A percentile compares a stretch with the other conserved stretches of the same genome.
Evolutionary conservation across 345 rosid genomes (phyloP).

Genomic region (Conringia planisiliqua): DNA sequence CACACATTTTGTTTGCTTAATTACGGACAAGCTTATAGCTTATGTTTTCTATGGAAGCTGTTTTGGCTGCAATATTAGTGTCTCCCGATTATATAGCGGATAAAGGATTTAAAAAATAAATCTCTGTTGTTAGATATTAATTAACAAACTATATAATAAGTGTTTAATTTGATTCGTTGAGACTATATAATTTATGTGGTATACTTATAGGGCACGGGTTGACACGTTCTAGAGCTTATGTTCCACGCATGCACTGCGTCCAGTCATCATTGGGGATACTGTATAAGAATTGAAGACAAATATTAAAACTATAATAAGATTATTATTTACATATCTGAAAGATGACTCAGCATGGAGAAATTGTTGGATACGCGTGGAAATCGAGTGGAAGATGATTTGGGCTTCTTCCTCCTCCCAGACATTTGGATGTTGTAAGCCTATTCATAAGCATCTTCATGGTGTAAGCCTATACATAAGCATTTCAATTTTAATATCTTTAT

Average conservation of each 20-base stretch:
- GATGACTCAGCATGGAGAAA: constrained; percentile 23
- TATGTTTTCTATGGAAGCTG: neutral
- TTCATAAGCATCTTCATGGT: constrained; percentile 22
- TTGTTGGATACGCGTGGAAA: constrained; percentile 14
- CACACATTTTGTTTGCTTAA: constrained; percentile 20
- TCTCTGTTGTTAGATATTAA: neutral
- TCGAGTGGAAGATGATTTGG: constrained; percentile 8
- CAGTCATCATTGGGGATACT: neutral
- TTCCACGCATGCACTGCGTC: constrained; percentile 16
- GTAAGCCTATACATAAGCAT: constrained; percentile 28
- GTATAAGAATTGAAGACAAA: neutral
- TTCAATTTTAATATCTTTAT: constrained; percentile 33
- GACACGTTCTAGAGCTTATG: constrained; percentile 12
- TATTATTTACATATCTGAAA: neutral
- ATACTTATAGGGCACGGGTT: neutral
- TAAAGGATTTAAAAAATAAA: neutral
- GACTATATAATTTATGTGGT: neutral
- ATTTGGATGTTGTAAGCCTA: constrained; percentile 9
- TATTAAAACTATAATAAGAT: neutral
- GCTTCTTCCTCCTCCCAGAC: neutral
- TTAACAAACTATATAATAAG: neutral
- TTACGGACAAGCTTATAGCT: neutral
- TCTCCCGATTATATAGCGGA: neutral
- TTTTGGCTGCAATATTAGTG: constrained; percentile 9
- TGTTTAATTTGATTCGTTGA: neutral